These are phyloP conservation scores for Mangifera indica DNA, from an alignment of 345 rosid genomes.

Conservation along the genomic window DNA sequence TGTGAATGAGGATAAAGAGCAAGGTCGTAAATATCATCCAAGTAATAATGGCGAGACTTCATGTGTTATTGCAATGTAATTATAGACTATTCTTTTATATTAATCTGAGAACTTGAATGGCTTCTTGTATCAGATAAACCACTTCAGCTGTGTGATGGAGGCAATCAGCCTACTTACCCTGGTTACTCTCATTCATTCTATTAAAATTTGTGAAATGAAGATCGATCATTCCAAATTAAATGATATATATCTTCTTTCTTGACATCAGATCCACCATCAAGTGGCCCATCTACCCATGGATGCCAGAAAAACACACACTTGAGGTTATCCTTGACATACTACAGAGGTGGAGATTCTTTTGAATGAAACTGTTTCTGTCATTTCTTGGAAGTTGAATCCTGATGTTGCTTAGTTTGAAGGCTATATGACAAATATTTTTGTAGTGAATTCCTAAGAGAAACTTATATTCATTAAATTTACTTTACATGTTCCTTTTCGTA, in stretches of 20 bases:
- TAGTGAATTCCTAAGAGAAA: not conserved
- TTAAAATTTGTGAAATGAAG: conserved; percentile 12
- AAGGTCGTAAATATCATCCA: conserved; percentile 18
- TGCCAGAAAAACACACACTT: conserved; percentile 47
- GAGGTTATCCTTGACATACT: conserved; percentile 47
- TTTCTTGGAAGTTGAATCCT: conserved; percentile 1
- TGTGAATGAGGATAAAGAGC: conserved; percentile 20
- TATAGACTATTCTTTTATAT: not conserved
- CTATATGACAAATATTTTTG: not conserved
- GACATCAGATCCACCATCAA: conserved; percentile 35
- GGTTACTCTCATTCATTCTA: conserved; percentile 21
- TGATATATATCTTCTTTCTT: not conserved
- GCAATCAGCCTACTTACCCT: conserved; percentile 20
- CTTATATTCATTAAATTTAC: not conserved
- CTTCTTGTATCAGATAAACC: conserved; percentile 24
- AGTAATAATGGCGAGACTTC: conserved; percentile 29
- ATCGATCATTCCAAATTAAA: not conserved
- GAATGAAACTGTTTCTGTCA: not conserved
- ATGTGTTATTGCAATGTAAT: conserved; percentile 8
- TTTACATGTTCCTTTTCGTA: not conserved
- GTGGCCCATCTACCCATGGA: conserved; percentile 17
- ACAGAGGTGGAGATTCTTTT: conserved; percentile 46
- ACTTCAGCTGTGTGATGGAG: conserved; percentile 7
- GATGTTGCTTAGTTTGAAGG: conserved; percentile 1
- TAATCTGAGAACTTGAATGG: conserved; percentile 7